Evolutionary conservation across 1,284 basidiomycete species (phyloP).

Genomic region (Marasmius tenuissimus): DNA sequence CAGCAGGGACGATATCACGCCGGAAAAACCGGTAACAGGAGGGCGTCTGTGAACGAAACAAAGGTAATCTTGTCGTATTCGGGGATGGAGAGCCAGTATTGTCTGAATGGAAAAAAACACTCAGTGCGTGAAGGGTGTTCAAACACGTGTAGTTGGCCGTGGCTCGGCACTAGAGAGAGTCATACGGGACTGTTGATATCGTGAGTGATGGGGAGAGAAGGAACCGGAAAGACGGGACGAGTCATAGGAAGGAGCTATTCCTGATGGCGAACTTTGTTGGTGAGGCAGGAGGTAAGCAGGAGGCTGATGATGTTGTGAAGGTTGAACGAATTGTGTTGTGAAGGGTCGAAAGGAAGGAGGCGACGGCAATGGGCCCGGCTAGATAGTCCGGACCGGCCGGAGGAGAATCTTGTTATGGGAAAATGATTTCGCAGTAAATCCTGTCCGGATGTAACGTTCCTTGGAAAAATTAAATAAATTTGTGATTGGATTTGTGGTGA

Average conservation of each 20-base stretch:
- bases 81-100: too few species aligned
- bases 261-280: not conserved
- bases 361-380: not conserved
- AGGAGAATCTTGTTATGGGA: not conserved
- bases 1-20: too few species aligned
- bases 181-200: not conserved
- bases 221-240: not conserved
- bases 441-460: not conserved
- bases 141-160: constrained; percentile 2
- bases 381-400: not conserved
- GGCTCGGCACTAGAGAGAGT: not conserved
- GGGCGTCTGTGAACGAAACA: too few species aligned
- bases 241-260: not conserved
- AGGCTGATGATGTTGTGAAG: not conserved
- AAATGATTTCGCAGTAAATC: not conserved
- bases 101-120: too few species aligned
- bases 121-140: too few species aligned
- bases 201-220: not conserved
- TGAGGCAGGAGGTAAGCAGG: not conserved
- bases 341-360: not conserved
- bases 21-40: too few species aligned
- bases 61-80: too few species aligned
- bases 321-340: not conserved
- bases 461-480: not conserved
- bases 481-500: not conserved